Conservation (phyloP, 345 rosid species). For the Orychophragmus violaceus region DNA sequence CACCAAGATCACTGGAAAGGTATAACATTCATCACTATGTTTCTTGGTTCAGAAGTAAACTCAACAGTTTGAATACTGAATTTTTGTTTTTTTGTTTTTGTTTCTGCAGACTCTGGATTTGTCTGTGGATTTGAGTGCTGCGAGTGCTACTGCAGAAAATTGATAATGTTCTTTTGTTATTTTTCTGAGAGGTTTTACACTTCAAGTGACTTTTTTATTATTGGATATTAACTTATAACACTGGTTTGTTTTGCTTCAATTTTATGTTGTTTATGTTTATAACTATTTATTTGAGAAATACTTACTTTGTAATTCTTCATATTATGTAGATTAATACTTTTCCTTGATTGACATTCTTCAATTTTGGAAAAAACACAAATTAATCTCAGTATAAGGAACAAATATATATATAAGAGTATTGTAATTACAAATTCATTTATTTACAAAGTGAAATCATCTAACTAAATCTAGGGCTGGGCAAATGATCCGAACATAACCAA, state of each 20-base stretch:
- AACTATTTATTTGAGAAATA: no score
- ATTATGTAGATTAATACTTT: no score
- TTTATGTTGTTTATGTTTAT: background rate
- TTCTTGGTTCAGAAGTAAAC: constrained; percentile 15
- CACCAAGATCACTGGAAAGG: constrained; percentile 85
- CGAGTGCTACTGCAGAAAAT: constrained; percentile 49
- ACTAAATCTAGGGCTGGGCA: no score
- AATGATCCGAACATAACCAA: no score
- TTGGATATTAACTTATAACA: constrained; percentile 5
- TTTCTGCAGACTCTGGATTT: constrained; percentile 66
- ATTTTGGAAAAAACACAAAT: background rate
- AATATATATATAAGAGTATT: no score
- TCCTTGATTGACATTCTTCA: no score
- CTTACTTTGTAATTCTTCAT: no score
- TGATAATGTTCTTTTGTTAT: background rate
- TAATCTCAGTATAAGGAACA: no score
- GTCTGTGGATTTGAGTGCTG: constrained; percentile 79
- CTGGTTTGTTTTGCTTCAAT: background rate
- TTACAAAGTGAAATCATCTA: no score
- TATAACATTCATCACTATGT: constrained; percentile 11
- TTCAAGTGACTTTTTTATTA: constrained; percentile 1
- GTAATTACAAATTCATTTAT: no score
- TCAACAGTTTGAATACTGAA: background rate
- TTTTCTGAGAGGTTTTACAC: background rate
- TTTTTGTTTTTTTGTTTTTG: background rate